These are phyloP conservation scores for Lepidium africanum DNA, from an alignment of 345 rosid species.

Conservation along the genomic window DNA sequence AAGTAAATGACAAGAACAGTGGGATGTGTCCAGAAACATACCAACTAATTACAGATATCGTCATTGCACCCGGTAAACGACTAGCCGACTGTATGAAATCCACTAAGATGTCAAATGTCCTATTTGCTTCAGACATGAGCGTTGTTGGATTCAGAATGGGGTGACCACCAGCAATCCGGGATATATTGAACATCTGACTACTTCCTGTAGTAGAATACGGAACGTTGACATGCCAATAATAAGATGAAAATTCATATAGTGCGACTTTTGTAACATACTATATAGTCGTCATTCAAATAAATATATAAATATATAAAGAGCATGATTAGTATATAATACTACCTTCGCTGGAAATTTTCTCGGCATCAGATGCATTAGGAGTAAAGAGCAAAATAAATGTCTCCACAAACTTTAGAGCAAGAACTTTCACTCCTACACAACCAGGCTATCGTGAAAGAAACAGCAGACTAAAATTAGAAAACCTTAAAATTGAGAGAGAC, in stretches of 20 bases:
- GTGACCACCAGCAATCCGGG: conserved; percentile 68
- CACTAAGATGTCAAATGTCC: conserved; percentile 43
- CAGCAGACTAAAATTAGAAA: neutral
- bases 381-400: conserved; percentile 69
- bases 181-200: conserved; percentile 52
- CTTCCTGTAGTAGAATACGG: conserved; percentile 37
- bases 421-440: conserved; percentile 54
- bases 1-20: conserved; percentile 2
- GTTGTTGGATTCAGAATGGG: conserved; percentile 56
- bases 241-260: conserved; percentile 3
- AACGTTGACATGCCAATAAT: conserved; percentile 10
- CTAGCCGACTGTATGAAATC: conserved; percentile 54
- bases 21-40: conserved; percentile 41
- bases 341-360: conserved; percentile 55
- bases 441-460: conserved; percentile 60
- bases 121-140: conserved; percentile 61
- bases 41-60: conserved; percentile 67
- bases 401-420: conserved; percentile 90
- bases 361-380: conserved; percentile 55
- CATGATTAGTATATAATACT: conserved; percentile 37
- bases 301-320: neutral
- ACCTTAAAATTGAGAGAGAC: conserved; percentile 1
- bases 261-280: neutral
- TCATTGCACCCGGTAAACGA: conserved; percentile 60
- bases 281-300: neutral